A percentile compares a stretch with the other conserved stretches of the same genome.
These are phyloP conservation scores for Paulinella micropora DNA, from an alignment of 78 protist species.

Conservation along the genomic window DNA sequence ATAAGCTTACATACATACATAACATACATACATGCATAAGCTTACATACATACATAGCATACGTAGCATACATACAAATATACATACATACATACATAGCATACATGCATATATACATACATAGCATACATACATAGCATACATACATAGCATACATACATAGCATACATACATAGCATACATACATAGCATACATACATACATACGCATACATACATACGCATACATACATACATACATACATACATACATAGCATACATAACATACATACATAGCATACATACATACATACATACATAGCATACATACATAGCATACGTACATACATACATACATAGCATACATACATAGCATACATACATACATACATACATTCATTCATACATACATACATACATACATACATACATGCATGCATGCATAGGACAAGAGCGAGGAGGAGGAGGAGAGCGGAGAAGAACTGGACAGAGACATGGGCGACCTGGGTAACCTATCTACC, in stretches of 20 bases:
- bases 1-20: not conserved
- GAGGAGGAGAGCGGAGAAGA: not conserved
- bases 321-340: not conserved
- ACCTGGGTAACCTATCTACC: not conserved
- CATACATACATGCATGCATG: not conserved
- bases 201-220: not conserved
- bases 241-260: not conserved
- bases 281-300: not conserved
- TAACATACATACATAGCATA: not conserved
- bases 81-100: not conserved
- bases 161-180: not conserved
- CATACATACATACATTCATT: not conserved
- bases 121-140: not conserved
- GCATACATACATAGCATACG: not conserved
- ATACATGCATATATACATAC: not conserved
- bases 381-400: not conserved
- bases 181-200: not conserved
- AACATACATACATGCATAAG: not conserved
- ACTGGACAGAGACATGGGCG: constrained; percentile 48
- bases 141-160: not conserved
- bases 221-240: not conserved
- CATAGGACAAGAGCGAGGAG: not conserved
- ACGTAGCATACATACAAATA: not conserved
- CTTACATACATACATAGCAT: not conserved
- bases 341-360: not conserved